phyloP scores from a whole-genome alignment of 164 flowering plant species.

The Vitis labrusca region DNA sequence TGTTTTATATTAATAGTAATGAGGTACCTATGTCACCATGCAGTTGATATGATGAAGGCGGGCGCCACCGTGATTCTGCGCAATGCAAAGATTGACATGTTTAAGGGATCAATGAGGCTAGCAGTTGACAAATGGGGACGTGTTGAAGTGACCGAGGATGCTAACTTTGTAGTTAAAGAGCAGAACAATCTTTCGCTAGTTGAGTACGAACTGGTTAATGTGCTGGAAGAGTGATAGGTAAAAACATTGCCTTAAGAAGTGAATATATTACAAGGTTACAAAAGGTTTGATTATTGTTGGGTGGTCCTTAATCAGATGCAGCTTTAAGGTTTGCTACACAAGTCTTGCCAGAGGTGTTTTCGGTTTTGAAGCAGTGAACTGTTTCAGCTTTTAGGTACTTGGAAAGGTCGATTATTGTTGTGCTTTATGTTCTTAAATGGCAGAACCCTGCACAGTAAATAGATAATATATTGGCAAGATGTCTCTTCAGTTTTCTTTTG shows the following conservation, averaged over 20 bases:
- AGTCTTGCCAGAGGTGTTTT: not conserved
- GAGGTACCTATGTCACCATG: not conserved
- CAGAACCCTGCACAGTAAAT: no score
- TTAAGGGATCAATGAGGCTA: slow-evolving; percentile 43
- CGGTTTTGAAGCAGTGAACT: not conserved
- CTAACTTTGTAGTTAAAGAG: slow-evolving; percentile 28
- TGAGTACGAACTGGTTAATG: slow-evolving; percentile 41
- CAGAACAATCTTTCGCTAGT: slow-evolving; percentile 37
- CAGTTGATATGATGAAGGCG: slow-evolving; percentile 37
- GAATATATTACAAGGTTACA: slow-evolving; percentile 3
- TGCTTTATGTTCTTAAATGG: no score
- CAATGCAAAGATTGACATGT: slow-evolving; percentile 43
- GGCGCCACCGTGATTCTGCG: slow-evolving; percentile 38
- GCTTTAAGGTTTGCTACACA: slow-evolving; percentile 10
- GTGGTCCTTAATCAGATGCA: slow-evolving; percentile 2
- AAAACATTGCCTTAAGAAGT: not conserved
- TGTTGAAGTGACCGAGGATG: slow-evolving; percentile 39
- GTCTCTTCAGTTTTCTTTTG: no score
- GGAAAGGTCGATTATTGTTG: no score
- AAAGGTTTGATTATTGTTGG: slow-evolving; percentile 7
- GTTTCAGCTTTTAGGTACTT: not conserved
- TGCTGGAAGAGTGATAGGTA: slow-evolving; percentile 11
- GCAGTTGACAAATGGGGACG: slow-evolving; percentile 51
- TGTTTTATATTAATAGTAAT: not conserved
- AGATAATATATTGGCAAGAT: no score